Evolutionary conservation across 2,329 filamentous ascomycete species (phyloP), one percentile per base, ranked within the genome.

Genomic region (Saccharata proteae): DNA sequence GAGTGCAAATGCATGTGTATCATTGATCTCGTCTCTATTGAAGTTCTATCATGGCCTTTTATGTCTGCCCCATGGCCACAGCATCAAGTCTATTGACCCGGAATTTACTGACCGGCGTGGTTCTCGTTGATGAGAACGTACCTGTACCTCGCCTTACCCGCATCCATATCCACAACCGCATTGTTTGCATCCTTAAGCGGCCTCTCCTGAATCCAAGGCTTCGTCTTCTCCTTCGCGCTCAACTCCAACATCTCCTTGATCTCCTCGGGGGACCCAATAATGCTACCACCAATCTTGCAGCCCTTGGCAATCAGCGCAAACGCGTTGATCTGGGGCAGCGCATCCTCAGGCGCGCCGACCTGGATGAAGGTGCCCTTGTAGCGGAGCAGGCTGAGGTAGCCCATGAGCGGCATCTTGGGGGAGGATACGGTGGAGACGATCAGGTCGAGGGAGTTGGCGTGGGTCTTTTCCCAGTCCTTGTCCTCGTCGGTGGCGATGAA

Each of bases 281-380:
- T 49, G 18, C 49, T 55, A 5, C 62, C 62, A 6, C 55, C 58
- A 32, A 65, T 48, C 41, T 57, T 61, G 26, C 55, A 55, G 1
- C 68, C 64, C 43, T 73, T 76, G 26, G 49, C 52, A 29, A 80
- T 71, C 35, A 82, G 53, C 3, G 65, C 57, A 43, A 70, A 74
- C 5, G 69, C 69, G 40, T 58, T 62, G 42, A 80, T 61, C 3
- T 57, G 54, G 4, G 71, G 72, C 2, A 66, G 42, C 30, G 55
- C 53, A 51, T 60, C 55, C 44, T 83, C 78, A 0, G 78, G 77
- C 1, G 69, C 69, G 16, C 77, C 77, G 29, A 83, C 64, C 52
- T 80, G 73, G 35, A 80, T 65, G 42, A 80, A 74, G 10, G 61
- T 62, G 4, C 77, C 77, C 29, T 71, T 64, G 11, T 63, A 54